Conservation (phyloP, 2,329 filamentous ascomycete species). For the Aspergillus vadensis region DNA sequence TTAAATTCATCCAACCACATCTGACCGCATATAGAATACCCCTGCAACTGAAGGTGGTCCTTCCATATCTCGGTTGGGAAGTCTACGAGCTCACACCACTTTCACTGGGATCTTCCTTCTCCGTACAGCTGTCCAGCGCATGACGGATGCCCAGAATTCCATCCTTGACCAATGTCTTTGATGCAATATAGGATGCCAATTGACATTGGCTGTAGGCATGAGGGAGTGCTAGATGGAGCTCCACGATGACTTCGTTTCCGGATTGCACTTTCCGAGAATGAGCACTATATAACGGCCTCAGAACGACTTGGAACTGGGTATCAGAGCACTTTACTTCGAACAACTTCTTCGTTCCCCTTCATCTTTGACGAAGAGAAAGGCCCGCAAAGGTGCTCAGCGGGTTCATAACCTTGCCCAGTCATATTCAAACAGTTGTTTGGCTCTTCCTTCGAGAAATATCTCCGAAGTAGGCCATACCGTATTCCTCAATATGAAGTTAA, state of each 20-base stretch:
- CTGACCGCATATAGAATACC: background rate
- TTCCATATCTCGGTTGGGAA: background rate
- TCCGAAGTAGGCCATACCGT: background rate
- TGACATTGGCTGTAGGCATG: background rate
- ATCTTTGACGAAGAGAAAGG: too few species aligned
- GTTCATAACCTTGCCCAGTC: too few species aligned
- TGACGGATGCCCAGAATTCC: background rate
- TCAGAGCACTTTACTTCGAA: background rate
- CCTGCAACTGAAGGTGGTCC: background rate
- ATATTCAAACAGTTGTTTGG: background rate
- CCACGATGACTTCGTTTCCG: background rate
- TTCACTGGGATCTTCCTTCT: background rate
- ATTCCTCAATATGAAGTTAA: background rate
- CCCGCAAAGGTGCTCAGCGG: too few species aligned
- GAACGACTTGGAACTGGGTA: background rate
- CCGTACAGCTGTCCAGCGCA: background rate
- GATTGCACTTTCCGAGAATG: background rate
- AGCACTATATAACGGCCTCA: background rate
- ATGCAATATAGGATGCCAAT: background rate
- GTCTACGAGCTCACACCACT: background rate
- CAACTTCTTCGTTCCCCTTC: too few species aligned
- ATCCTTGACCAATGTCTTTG: background rate
- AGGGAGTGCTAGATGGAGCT: background rate
- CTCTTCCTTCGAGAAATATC: too few species aligned
- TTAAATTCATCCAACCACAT: background rate